phyloP scores from a whole-genome alignment of 176 grass and related monocot species.

The Lolium perenne region DNA sequence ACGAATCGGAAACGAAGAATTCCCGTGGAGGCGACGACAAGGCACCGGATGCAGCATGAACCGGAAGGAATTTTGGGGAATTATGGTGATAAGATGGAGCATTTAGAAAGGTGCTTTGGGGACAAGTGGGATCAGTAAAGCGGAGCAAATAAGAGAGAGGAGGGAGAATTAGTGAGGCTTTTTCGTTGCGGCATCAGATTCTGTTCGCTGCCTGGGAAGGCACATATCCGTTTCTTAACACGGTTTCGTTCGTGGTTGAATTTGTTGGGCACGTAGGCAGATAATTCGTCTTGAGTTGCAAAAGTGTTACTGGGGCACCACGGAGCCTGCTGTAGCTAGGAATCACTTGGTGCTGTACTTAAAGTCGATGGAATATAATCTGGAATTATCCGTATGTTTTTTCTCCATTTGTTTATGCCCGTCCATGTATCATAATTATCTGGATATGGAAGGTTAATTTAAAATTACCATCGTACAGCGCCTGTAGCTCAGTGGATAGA shows the following conservation, averaged over 20 bases:
- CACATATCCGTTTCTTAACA: slow-evolving; percentile 52
- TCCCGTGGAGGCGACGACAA: not conserved
- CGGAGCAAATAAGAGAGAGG: slow-evolving; percentile 7
- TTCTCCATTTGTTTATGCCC: not conserved
- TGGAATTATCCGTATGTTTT: slow-evolving; percentile 1
- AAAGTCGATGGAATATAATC: slow-evolving; percentile 13
- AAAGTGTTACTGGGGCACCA: not conserved
- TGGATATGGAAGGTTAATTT: too few relatives aligned
- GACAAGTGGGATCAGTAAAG: slow-evolving; percentile 46
- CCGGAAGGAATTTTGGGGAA: not conserved
- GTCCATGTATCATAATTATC: too few relatives aligned
- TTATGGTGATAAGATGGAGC: slow-evolving; percentile 27
- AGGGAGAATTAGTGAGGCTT: slow-evolving; percentile 31
- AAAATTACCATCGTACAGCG: not conserved
- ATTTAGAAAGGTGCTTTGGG: slow-evolving; percentile 44
- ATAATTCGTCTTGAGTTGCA: not conserved
- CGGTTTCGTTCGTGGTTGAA: slow-evolving; percentile 29
- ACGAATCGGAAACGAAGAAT: not conserved
- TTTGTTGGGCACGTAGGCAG: not conserved
- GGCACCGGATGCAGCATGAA: not conserved
- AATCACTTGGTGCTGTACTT: slow-evolving; percentile 5
- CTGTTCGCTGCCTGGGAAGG: slow-evolving; percentile 32
- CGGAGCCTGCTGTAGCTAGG: not conserved
- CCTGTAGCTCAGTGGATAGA: slow-evolving; percentile 99
- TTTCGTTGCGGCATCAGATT: slow-evolving; percentile 46